Conservation (phyloP, 176 grass and related monocot species). For the Leersia perrieri region DNA sequence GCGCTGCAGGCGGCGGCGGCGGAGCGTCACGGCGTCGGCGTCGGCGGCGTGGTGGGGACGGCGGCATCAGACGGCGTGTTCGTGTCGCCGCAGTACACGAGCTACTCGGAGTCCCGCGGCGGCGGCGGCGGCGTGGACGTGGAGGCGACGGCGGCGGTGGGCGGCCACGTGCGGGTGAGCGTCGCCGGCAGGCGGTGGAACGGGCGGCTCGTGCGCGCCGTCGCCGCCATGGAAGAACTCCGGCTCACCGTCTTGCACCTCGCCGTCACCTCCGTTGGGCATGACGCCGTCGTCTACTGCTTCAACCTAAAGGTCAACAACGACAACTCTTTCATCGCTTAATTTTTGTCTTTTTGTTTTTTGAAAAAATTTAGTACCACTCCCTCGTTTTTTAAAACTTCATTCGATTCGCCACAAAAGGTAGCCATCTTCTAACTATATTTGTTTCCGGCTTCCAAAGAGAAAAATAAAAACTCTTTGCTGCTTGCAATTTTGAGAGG, state of each 20-base stretch:
- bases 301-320: constrained; percentile 83
- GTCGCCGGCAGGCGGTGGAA: constrained; percentile 59
- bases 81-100: constrained; percentile 85
- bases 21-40: background rate
- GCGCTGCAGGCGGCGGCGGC: constrained; percentile 56
- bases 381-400: background rate
- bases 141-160: constrained; percentile 56
- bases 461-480: background rate
- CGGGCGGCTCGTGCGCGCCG: constrained; percentile 49
- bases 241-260: constrained; percentile 81
- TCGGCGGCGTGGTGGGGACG: constrained; percentile 9
- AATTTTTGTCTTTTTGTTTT: background rate
- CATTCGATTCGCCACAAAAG: background rate
- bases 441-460: background rate
- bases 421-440: background rate
- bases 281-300: constrained; percentile 67
- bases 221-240: constrained; percentile 71
- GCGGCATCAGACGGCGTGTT: constrained; percentile 58
- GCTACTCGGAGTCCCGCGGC: constrained; percentile 41
- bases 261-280: constrained; percentile 56
- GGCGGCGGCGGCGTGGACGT: constrained; percentile 46
- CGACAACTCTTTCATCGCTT: background rate
- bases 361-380: background rate
- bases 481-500: background rate
- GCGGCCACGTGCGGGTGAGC: constrained; percentile 77